Evolutionary conservation across 2,329 filamentous ascomycete species (phyloP), one percentile per base, ranked within the genome.

Genomic region (Phaeosphaeriaceae sp.): DNA sequence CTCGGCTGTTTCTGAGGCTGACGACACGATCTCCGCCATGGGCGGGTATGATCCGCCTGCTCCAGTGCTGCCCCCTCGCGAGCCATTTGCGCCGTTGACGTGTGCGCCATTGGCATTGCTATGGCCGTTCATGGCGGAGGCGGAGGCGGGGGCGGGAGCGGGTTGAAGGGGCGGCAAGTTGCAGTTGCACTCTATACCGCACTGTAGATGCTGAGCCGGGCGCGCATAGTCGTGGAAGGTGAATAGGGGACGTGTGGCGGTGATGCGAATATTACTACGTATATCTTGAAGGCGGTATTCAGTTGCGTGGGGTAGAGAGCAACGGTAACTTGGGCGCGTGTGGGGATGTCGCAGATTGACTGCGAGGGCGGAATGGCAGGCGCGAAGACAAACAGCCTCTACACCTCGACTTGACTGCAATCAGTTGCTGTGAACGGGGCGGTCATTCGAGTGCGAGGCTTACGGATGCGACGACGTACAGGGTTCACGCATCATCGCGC

Each of bases 21-120:
- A 73, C 24, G 74, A 77, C 55, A 78, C 69, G 22, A 83, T 77
- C 59, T 83, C 81, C 28, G 78, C 71, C 35, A 84, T 79, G 62
- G 82, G 79, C 4, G 76, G 74, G 47, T 66, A 69, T 23, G 70
- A 56, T 43, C 66, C 72, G 15, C 60, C 67, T 35, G 64, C 56
- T 19, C 63, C 72, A 59, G 70, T 61, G 68, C 71, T 61, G 68
- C 67, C 65, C 56, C 63, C 72, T 59, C 64, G 64, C 59, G 62
- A 69, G 58, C 55, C 66, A 44, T 67, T 65, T 54, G 67, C 63
- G 60, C 63, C 68, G 49, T 52, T 58, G 60, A 58, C 55, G 52
- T 58, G 63, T 42, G 63, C 63, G 61, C 69, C 72, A 58, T 72
- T 40, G 35, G 35, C 35, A 40, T 13, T 13, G 15, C 35, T 40